Conservation (phyloP, 176 grass and related monocot genomes). For the Saccharum spontaneum region DNA sequence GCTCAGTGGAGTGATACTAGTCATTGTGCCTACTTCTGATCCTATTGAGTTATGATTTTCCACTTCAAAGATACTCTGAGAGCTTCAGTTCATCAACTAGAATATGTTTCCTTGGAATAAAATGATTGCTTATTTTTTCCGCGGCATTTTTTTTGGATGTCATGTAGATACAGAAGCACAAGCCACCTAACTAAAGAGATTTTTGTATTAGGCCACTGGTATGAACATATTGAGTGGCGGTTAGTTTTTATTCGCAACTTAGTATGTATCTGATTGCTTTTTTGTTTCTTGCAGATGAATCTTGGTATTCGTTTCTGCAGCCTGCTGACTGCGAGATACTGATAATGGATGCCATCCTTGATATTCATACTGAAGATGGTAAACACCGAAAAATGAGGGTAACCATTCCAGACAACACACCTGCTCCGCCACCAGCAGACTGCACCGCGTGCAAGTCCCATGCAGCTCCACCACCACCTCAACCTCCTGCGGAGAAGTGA, state of each 20-base stretch:
- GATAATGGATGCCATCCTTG: slow-evolving; percentile 72
- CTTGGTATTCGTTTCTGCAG: slow-evolving; percentile 56
- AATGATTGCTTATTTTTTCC: background rate
- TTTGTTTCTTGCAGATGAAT: slow-evolving; percentile 48
- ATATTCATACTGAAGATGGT: slow-evolving; percentile 52
- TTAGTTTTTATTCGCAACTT: background rate
- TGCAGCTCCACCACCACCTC: background rate
- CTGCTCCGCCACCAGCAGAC: slow-evolving; percentile 31
- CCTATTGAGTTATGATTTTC: background rate
- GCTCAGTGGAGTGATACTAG: background rate
- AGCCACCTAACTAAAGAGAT: background rate
- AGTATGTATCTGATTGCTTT: background rate
- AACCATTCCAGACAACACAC: slow-evolving; percentile 45
- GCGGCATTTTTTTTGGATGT: background rate
- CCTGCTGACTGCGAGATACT: slow-evolving; percentile 58
- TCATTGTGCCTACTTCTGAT: background rate
- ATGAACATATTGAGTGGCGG: background rate
- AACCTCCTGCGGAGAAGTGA: slow-evolving; percentile 25
- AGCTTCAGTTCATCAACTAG: background rate
- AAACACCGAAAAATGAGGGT: slow-evolving; percentile 61
- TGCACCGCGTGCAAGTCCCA: slow-evolving; percentile 52
- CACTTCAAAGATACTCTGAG: background rate
- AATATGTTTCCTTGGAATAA: background rate
- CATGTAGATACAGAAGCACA: background rate
- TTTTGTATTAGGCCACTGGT: background rate